Conservation (phyloP, 352 stramenopile species). For the Phytophthora pseudosyringae region DNA sequence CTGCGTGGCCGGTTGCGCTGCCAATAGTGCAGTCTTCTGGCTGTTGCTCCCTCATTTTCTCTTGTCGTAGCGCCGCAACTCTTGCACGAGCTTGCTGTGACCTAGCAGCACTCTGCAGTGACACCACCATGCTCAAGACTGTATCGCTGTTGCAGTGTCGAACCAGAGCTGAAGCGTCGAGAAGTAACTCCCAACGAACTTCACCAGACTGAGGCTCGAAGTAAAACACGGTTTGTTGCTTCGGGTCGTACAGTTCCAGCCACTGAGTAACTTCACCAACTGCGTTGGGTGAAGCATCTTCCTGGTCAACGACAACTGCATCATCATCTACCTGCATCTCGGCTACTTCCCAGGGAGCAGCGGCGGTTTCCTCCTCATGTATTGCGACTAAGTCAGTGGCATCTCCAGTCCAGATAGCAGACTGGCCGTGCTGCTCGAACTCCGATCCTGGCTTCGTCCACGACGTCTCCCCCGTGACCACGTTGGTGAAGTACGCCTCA, state of each 20-base stretch:
- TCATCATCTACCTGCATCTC: constrained; percentile 34
- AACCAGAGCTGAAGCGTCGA: constrained; percentile 25
- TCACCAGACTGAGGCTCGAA: constrained; percentile 51
- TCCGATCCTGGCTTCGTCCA: constrained; percentile 42
- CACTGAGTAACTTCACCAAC: constrained; percentile 35
- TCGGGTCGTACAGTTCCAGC: constrained; percentile 62
- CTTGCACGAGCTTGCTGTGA: constrained; percentile 50
- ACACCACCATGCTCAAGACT: constrained; percentile 49
- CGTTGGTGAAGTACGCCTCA: constrained; percentile 55
- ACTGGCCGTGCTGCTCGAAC: constrained; percentile 7
- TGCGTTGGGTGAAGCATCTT: neutral
- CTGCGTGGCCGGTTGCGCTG: neutral
- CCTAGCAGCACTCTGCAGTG: constrained; percentile 56
- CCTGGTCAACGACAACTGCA: neutral
- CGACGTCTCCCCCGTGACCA: constrained; percentile 48
- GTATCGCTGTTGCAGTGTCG: constrained; percentile 47
- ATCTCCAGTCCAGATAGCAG: constrained; percentile 2
- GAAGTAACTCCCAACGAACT: constrained; percentile 49
- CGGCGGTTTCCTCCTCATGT: neutral
- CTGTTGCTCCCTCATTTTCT: constrained; percentile 14
- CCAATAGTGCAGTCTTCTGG: neutral
- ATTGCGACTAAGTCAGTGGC: neutral
- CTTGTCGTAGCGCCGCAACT: constrained; percentile 44
- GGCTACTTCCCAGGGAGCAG: constrained; percentile 32
- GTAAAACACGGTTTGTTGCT: constrained; percentile 55